Evolutionary conservation across 345 rosid genomes (phyloP), one percentile per base, ranked within the genome.

Genomic region (Turritis glabra): DNA sequence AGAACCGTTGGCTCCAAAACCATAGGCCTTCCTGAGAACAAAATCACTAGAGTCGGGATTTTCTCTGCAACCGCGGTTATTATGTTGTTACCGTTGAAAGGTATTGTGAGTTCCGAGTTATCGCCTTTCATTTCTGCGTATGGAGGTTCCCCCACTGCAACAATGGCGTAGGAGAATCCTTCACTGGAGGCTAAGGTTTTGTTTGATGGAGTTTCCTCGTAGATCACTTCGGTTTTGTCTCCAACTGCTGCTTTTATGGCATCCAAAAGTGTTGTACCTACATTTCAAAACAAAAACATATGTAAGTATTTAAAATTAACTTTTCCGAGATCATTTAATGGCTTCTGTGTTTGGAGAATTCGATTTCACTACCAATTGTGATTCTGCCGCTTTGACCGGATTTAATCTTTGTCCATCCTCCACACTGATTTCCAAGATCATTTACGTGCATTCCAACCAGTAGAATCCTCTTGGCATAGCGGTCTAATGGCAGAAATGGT

Each of bases 181-280:
- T 65, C 70, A 53, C 73, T 18, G 14, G 80, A 75, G 13, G 64
- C 43, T 83, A 93, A 79, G 38, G 85, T 82, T 56, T 76, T 83
- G 2, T 82, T 61, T n/a, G 97, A 80, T 48, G 94, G 96, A 74
- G 69, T 56, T 48, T 77, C 40, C 78, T 88, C 91, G 35, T 82
- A 86, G 35, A 84, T 77, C 51, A 93, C 90, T 76, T 93, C 88
- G 14, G 97, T 85, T 62, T 82, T 26, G 40, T 74, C 82, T 38
- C 96, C 96, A 51, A 85, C 90, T 37, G 81, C 69, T 69, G 60
- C 85, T 82, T 77, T 81, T 17, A 91, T 77, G 6, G 92, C 94
- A 51, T 89, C 97, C 80, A 91, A 81, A 75, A 93, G 88, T 25
- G 97, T 91, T 12, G 92, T 86, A 17, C 98, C 96, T 93, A 27